These are phyloP conservation scores for Aspergillus uvarum DNA, from an alignment of 2,329 filamentous ascomycete genomes.

Conservation along the genomic window DNA sequence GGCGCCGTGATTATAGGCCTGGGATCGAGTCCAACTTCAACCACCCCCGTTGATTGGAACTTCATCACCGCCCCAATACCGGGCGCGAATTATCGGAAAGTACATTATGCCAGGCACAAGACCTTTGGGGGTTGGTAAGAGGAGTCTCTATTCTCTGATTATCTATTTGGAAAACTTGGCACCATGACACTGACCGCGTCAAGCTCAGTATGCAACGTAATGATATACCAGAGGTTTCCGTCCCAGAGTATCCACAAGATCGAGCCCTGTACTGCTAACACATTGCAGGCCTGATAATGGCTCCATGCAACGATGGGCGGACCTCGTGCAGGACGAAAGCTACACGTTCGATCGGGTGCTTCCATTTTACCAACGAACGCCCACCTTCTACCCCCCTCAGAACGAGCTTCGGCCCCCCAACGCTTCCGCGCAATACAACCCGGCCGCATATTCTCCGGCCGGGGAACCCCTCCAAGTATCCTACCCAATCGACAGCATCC, in stretches of 20 bases:
- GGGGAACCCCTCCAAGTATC: conserved; percentile 45
- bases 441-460: conserved; percentile 29
- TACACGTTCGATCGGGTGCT: conserved; percentile 33
- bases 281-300: conserved; percentile 25
- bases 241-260: not conserved
- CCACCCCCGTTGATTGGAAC: conserved; percentile 53
- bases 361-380: conserved; percentile 31
- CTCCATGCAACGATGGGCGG: conserved; percentile 35
- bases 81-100: conserved; percentile 44
- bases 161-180: not conserved
- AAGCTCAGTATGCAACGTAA: conserved; percentile 35
- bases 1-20: conserved; percentile 23
- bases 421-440: conserved; percentile 25
- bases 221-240: conserved; percentile 34
- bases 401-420: conserved; percentile 16
- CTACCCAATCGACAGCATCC: conserved; percentile 41
- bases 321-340: conserved; percentile 31
- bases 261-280: not conserved
- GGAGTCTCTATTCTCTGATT: not conserved
- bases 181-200: too few species aligned
- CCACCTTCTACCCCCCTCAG: conserved; percentile 30
- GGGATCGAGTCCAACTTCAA: conserved; percentile 20
- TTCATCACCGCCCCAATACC: conserved; percentile 49
- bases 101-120: conserved; percentile 32
- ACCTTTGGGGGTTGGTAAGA: conserved; percentile 33